Percentiles rank a stretch among this genome's conserved stretches.
phyloP scores from a whole-genome alignment of 805 yeast genomes.

The Yamadazyma nakazawae region DNA sequence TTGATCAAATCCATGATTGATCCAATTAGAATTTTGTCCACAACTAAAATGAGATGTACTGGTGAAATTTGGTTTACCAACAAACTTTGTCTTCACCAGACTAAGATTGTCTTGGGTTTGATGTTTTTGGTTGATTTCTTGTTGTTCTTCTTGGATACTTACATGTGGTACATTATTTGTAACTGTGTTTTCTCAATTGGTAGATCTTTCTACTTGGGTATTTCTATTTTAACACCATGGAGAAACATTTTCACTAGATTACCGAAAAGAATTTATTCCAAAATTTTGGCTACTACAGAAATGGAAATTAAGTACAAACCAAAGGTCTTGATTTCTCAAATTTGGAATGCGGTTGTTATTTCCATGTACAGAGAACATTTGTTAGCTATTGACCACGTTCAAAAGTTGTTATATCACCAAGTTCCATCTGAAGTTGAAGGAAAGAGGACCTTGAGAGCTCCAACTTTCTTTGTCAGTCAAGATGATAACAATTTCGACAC shows the following conservation, averaged over 20 bases:
- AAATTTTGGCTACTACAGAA: constrained; percentile 95
- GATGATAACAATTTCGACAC: constrained; percentile 94
- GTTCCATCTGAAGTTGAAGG: constrained; percentile 98
- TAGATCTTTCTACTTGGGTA: constrained; percentile 97
- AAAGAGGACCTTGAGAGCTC: constrained; percentile 96
- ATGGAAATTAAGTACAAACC: constrained; percentile 99
- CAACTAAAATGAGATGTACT: constrained; percentile 85
- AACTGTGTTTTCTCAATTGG: constrained; percentile 96
- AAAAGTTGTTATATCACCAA: constrained; percentile 94
- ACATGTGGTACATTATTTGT: constrained; percentile 96
- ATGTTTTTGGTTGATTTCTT: constrained; percentile 91
- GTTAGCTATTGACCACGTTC: constrained; percentile 97
- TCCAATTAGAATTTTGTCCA: constrained; percentile 86
- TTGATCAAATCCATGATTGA: constrained; percentile 86
- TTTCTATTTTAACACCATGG: constrained; percentile 99
- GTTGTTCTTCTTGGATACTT: constrained; percentile 97
- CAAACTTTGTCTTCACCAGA: constrained; percentile 77
- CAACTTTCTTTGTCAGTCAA: constrained; percentile 97
- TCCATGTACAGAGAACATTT: constrained; percentile 99
- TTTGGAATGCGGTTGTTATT: constrained; percentile 98
- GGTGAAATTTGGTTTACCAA: constrained; percentile 92
- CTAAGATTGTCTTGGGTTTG: constrained; percentile 84
- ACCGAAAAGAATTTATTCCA: constrained; percentile 98
- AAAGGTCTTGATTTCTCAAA: constrained; percentile 95
- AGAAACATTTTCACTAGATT: constrained; percentile 96